Percentiles rank a stretch among this genome's conserved stretches.
Conservation (phyloP, 805 yeast genomes). For the Candida montana region DNA sequence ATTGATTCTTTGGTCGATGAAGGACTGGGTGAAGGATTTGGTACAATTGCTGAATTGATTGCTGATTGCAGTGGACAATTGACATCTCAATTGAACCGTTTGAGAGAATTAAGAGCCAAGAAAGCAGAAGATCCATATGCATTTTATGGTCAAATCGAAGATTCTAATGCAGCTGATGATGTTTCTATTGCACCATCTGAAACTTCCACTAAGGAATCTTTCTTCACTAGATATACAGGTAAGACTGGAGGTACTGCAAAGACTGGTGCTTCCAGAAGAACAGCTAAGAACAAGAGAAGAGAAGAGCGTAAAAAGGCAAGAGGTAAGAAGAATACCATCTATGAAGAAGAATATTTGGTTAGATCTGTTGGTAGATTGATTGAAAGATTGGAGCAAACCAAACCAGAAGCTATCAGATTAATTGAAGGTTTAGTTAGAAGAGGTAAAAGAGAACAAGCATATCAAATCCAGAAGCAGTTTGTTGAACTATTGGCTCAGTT, state of each 20-base stretch:
- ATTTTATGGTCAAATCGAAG: constrained; percentile 65
- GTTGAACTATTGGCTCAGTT: constrained; percentile 51
- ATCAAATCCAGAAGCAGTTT: constrained; percentile 67
- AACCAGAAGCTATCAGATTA: constrained; percentile 66
- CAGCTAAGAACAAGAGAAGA: constrained; percentile 87
- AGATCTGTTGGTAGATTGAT: constrained; percentile 82
- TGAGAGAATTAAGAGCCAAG: constrained; percentile 80
- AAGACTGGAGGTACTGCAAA: constrained; percentile 93
- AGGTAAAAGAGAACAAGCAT: constrained; percentile 70
- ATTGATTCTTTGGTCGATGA: constrained; percentile 61
- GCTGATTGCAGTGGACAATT: constrained; percentile 93
- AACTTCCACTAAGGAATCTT: constrained; percentile 86
- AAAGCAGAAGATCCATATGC: constrained; percentile 81
- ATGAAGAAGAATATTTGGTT: constrained; percentile 93
- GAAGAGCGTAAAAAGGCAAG: constrained; percentile 95
- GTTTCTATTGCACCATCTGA: constrained; percentile 94
- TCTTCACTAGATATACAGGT: constrained; percentile 94
- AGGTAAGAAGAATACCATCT: constrained; percentile 96
- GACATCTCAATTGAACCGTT: constrained; percentile 73
- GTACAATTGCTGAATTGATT: constrained; percentile 74
- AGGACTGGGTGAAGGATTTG: constrained; percentile 82
- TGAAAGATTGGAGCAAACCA: constrained; percentile 72
- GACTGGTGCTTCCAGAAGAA: constrained; percentile 91
- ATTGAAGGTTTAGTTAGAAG: constrained; percentile 76
- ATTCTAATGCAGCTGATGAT: constrained; percentile 76